These are phyloP conservation scores for Kwoniella newhampshirensis DNA, from an alignment of 768 basidiomycete species.

Conservation along the genomic window DNA sequence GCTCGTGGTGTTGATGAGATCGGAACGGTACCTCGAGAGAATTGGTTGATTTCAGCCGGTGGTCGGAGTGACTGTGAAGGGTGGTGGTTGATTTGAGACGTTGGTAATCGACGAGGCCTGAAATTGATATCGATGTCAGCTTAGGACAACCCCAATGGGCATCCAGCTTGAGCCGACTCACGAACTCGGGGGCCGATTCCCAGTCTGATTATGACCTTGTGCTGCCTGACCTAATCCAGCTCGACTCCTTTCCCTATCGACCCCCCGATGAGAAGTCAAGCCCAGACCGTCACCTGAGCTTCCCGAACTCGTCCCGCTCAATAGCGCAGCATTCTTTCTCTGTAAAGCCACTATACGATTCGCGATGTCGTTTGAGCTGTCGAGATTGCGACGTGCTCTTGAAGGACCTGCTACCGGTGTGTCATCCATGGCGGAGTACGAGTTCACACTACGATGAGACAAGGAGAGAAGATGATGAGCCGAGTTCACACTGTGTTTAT, in stretches of 20 bases:
- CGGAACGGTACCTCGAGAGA: conserved; percentile 10
- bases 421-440: conserved; percentile 21
- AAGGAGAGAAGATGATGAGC: too few relatives aligned
- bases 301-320: conserved; percentile 17
- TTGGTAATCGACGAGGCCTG: neutral
- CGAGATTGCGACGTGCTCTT: conserved; percentile 20
- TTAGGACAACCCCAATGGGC: neutral
- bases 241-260: too few relatives aligned
- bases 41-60: conserved; percentile 16
- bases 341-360: conserved; percentile 69
- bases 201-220: too few relatives aligned
- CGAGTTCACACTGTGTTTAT: neutral
- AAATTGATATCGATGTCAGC: neutral
- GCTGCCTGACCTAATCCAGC: too few relatives aligned
- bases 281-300: neutral
- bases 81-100: conserved; percentile 1
- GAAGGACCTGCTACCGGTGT: conserved; percentile 37
- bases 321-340: conserved; percentile 63
- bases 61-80: conserved; percentile 9
- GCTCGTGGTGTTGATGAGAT: conserved; percentile 54
- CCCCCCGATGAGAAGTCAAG: neutral
- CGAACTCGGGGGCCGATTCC: conserved; percentile 1
- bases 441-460: neutral
- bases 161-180: neutral
- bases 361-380: conserved; percentile 58